Percentiles rank a stretch among this genome's conserved stretches.
These are phyloP conservation scores for Teratosphaeria epicoccoides DNA, from an alignment of 2,329 filamentous ascomycete genomes.

Conservation along the genomic window DNA sequence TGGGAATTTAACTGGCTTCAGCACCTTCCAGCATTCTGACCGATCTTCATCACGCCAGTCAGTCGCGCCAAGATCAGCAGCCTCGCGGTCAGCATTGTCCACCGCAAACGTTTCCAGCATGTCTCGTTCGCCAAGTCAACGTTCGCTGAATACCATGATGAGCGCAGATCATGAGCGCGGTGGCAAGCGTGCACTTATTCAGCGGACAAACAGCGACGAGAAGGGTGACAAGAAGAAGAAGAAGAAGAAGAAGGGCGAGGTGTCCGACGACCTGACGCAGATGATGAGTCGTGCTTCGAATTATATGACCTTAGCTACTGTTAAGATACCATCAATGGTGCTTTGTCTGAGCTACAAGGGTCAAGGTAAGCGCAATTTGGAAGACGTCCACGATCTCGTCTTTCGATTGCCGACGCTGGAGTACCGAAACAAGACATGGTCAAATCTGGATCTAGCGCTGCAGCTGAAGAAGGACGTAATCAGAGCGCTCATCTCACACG, in stretches of 20 bases:
- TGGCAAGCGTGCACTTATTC: slow-evolving; percentile 26
- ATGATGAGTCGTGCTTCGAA: slow-evolving; percentile 94
- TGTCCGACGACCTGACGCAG: slow-evolving; percentile 81
- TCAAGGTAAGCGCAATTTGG: slow-evolving; percentile 85
- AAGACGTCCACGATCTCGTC: slow-evolving; percentile 95
- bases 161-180: slow-evolving; percentile 16
- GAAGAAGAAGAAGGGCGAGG: slow-evolving; percentile 43
- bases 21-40: slow-evolving; percentile 33
- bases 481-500: slow-evolving; percentile 86
- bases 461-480: slow-evolving; percentile 91
- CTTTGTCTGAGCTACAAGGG: slow-evolving; percentile 95
- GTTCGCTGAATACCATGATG: slow-evolving; percentile 19
- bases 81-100: slow-evolving; percentile 16
- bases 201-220: slow-evolving; percentile 11
- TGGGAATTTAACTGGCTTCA: slow-evolving; percentile 27
- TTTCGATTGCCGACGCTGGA: slow-evolving; percentile 91
- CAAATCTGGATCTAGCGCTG: slow-evolving; percentile 85
- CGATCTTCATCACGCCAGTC: slow-evolving; percentile 14
- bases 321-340: slow-evolving; percentile 90
- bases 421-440: slow-evolving; percentile 98
- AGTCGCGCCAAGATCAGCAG: slow-evolving; percentile 9
- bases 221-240: slow-evolving; percentile 19
- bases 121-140: slow-evolving; percentile 22
- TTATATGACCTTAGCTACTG: slow-evolving; percentile 94
- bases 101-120: slow-evolving; percentile 16